Conservation (phyloP, 257 asterid species). For the Euphrasia confusa region DNA sequence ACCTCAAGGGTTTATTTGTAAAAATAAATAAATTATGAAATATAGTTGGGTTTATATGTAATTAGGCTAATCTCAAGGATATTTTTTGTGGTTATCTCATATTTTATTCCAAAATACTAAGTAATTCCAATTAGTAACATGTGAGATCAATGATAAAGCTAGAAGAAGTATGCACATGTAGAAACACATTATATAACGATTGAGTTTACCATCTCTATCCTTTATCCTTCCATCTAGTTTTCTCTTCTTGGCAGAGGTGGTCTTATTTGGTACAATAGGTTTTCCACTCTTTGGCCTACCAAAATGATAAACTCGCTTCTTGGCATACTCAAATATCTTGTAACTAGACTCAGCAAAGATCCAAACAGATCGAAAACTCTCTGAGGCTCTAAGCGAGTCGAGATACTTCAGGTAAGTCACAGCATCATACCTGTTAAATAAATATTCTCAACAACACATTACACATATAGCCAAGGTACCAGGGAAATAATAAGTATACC, state of each 20-base stretch:
- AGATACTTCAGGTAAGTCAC: constrained; percentile 90
- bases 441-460: constrained; percentile 15
- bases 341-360: constrained; percentile 95
- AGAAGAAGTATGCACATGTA: constrained; percentile 17
- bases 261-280: constrained; percentile 41
- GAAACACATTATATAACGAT: constrained; percentile 20
- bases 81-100: not conserved
- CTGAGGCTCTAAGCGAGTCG: constrained; percentile 96
- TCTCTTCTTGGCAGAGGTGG: constrained; percentile 54
- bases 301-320: constrained; percentile 86
- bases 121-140: constrained; percentile 15
- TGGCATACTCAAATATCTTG: constrained; percentile 92
- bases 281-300: constrained; percentile 68
- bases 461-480: not conserved
- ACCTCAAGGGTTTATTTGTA: not conserved
- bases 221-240: constrained; percentile 49
- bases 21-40: not conserved
- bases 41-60: constrained; percentile 2
- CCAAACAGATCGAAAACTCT: constrained; percentile 98
- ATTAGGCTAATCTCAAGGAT: not conserved
- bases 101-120: constrained; percentile 11
- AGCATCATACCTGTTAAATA: constrained; percentile 80
- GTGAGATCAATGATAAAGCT: constrained; percentile 18
- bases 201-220: constrained; percentile 55
- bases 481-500: constrained; percentile 18